Percentiles rank a stretch among this genome's conserved stretches.
These are phyloP conservation scores for Hanseniaspora sp. DNA, from an alignment of 1,139 yeast genomes.

Conservation along the genomic window DNA sequence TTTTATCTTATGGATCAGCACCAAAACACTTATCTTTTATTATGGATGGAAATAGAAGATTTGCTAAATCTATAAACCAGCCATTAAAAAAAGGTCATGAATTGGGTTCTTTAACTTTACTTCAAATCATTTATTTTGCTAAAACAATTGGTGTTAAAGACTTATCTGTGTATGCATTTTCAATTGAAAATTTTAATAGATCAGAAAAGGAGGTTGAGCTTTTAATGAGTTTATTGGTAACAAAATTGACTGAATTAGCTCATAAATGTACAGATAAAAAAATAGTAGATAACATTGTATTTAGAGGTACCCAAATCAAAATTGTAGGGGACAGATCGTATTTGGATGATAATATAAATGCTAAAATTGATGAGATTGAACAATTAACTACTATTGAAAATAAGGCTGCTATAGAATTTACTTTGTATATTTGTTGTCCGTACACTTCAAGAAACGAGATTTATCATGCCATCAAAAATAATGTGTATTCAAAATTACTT, in stretches of 20 bases:
- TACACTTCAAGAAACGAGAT: constrained; percentile 92
- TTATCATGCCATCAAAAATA: constrained; percentile 46
- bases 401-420: constrained; percentile 27
- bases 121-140: constrained; percentile 33
- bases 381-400: constrained; percentile 22
- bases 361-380: constrained; percentile 51
- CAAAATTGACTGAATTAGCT: constrained; percentile 39
- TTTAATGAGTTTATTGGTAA: constrained; percentile 68
- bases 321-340: constrained; percentile 61
- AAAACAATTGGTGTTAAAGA: constrained; percentile 55
- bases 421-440: constrained; percentile 81
- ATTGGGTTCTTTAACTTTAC: constrained; percentile 75
- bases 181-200: constrained; percentile 86
- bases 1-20: constrained; percentile 61
- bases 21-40: constrained; percentile 87
- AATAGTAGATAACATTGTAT: background rate
- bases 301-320: constrained; percentile 37
- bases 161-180: constrained; percentile 86
- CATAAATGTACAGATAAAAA: constrained; percentile 21
- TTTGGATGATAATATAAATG: constrained; percentile 56
- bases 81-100: constrained; percentile 78
- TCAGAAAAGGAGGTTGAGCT: constrained; percentile 68
- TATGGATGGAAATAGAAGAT: constrained; percentile 95
- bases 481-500: constrained; percentile 31
- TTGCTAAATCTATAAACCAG: constrained; percentile 56